phyloP scores from a whole-genome alignment of 1,284 basidiomycete species.

The Leccinum subfulvum region DNA sequence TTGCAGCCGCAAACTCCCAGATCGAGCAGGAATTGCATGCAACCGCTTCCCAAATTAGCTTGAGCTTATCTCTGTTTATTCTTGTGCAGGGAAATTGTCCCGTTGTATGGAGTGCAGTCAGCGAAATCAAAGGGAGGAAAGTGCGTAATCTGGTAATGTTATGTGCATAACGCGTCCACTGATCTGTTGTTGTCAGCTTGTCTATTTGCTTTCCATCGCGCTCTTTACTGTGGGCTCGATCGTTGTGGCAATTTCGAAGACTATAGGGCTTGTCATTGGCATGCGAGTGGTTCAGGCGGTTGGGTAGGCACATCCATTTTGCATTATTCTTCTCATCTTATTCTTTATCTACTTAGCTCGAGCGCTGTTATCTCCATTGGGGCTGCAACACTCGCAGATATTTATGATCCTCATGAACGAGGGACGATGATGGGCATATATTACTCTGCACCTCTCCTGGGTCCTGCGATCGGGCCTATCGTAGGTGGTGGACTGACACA shows the following conservation, averaged over 20 bases:
- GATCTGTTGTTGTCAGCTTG: conserved; percentile 40
- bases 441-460: conserved; percentile 62
- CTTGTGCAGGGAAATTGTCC: conserved; percentile 70
- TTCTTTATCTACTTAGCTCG: conserved; percentile 43
- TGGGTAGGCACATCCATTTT: conserved; percentile 42
- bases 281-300: conserved; percentile 69
- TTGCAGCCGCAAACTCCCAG: conserved; percentile 63
- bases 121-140: conserved; percentile 81
- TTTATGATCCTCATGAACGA: conserved; percentile 77
- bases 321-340: not conserved
- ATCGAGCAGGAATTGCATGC: conserved; percentile 69
- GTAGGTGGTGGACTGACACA: conserved; percentile 70
- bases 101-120: conserved; percentile 69
- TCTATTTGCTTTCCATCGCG: conserved; percentile 64
- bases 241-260: conserved; percentile 61
- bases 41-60: conserved; percentile 66
- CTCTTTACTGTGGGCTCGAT: conserved; percentile 65
- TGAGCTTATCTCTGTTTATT: conserved; percentile 78
- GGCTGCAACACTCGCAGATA: conserved; percentile 80
- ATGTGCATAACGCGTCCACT: not conserved
- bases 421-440: conserved; percentile 83
- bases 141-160: conserved; percentile 32
- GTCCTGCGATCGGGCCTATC: conserved; percentile 71
- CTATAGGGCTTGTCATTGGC: conserved; percentile 69
- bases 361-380: conserved; percentile 78